A percentile compares a stretch with the other conserved stretches of the same genome.
phyloP scores from a whole-genome alignment of 495 filamentous ascomycete species.

The Podospora didyma region DNA sequence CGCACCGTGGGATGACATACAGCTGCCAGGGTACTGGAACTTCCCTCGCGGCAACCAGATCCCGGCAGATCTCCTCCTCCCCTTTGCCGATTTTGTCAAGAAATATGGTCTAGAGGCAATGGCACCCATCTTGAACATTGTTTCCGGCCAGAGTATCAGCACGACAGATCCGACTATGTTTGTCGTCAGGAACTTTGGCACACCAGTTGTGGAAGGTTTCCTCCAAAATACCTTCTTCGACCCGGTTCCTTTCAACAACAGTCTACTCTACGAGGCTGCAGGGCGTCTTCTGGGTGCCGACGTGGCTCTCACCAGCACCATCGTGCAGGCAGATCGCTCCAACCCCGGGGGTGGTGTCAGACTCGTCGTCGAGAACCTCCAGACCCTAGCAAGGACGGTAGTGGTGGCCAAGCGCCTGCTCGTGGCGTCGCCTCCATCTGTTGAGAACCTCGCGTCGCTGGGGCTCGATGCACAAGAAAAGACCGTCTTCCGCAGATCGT shows the following conservation, averaged over 20 bases:
- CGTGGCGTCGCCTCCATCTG: slow-evolving; percentile 30
- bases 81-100: slow-evolving; percentile 38
- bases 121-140: not conserved
- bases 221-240: slow-evolving; percentile 17
- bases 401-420: slow-evolving; percentile 36
- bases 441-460: slow-evolving; percentile 25
- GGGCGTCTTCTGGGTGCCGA: slow-evolving; percentile 27
- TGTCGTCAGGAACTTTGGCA: slow-evolving; percentile 34
- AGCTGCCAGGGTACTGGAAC: slow-evolving; percentile 34
- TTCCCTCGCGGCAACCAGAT: slow-evolving; percentile 30
- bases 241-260: slow-evolving; percentile 32
- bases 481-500: slow-evolving; percentile 26
- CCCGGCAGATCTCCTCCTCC: slow-evolving; percentile 42
- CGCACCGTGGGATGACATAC: slow-evolving; percentile 31
- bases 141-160: slow-evolving; percentile 7
- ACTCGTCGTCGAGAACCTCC: slow-evolving; percentile 23
- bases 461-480: slow-evolving; percentile 29
- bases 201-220: slow-evolving; percentile 28
- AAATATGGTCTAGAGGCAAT: slow-evolving; percentile 23
- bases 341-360: slow-evolving; percentile 23
- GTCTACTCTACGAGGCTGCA: slow-evolving; percentile 34
- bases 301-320: slow-evolving; percentile 35
- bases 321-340: slow-evolving; percentile 20
- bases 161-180: slow-evolving; percentile 35
- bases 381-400: slow-evolving; percentile 21